Conservation (phyloP, 352 stramenopile species). For the Globisporangium spiculum region DNA sequence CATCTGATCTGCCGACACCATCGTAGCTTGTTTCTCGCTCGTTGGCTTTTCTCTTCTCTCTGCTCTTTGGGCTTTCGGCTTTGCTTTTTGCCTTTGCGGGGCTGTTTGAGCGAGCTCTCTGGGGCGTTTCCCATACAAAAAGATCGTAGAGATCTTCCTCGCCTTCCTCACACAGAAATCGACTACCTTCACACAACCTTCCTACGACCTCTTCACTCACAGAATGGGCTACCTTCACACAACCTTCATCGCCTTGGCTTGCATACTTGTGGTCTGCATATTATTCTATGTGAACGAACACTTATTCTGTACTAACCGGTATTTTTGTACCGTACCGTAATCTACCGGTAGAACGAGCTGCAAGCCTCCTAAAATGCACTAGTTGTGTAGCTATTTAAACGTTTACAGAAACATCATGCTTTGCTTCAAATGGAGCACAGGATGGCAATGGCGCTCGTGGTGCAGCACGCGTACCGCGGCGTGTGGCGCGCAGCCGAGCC, state of each 20-base stretch:
- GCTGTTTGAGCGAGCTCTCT: background rate
- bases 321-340: too few species aligned
- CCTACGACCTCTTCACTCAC: too few species aligned
- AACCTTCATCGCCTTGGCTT: too few species aligned
- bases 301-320: too few species aligned
- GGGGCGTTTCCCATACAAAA: slow-evolving; percentile 14
- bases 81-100: background rate
- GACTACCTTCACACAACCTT: too few species aligned
- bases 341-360: too few species aligned
- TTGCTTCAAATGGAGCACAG: background rate
- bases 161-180: background rate
- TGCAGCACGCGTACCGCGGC: slow-evolving; percentile 55
- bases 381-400: background rate
- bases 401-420: background rate
- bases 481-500: slow-evolving; percentile 52
- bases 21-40: slow-evolving; percentile 15
- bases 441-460: slow-evolving; percentile 16
- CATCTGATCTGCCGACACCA: slow-evolving; percentile 64
- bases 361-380: too few species aligned
- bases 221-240: too few species aligned
- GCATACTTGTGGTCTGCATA: too few species aligned
- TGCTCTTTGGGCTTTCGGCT: background rate
- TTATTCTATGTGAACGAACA: too few species aligned
- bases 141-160: slow-evolving; percentile 12
- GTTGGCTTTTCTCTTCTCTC: slow-evolving; percentile 1